Percentiles rank a stretch among this genome's conserved stretches.
These are phyloP conservation scores for Globisporangium polare DNA, from an alignment of 352 stramenopile genomes.

Conservation along the genomic window DNA sequence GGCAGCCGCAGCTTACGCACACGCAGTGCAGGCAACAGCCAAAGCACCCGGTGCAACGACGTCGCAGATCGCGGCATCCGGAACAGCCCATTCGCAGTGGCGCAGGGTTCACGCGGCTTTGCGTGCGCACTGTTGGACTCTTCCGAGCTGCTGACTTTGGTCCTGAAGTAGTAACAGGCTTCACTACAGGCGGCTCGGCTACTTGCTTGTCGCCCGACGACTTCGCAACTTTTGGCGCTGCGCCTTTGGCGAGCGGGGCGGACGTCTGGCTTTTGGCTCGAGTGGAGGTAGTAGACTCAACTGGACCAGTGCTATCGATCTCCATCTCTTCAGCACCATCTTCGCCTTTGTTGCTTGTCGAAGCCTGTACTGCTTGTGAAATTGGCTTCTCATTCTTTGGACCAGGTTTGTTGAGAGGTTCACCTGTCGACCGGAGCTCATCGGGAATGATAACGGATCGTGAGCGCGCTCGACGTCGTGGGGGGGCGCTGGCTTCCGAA, in stretches of 20 bases:
- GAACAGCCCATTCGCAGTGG: slow-evolving; percentile 61
- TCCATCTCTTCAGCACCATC: slow-evolving; percentile 1
- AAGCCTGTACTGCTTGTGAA: neutral
- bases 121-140: slow-evolving; percentile 11
- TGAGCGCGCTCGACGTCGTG: slow-evolving; percentile 9
- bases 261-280: neutral
- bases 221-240: neutral
- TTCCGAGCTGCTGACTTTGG: slow-evolving; percentile 6
- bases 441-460: slow-evolving; percentile 11
- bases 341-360: neutral
- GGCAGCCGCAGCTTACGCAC: slow-evolving; percentile 63
- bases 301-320: neutral
- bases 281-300: too few species aligned
- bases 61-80: slow-evolving; percentile 52
- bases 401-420: neutral
- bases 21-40: slow-evolving; percentile 70
- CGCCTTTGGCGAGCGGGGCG: neutral
- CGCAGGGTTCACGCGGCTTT: slow-evolving; percentile 15
- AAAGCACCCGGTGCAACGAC: slow-evolving; percentile 57
- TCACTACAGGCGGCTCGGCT: neutral
- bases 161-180: neutral
- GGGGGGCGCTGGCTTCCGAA: neutral
- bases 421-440: neutral
- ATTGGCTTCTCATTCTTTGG: neutral
- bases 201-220: neutral